phyloP scores from a whole-genome alignment of 2,329 filamentous ascomycete genomes.

The Sarocladium oryzae region DNA sequence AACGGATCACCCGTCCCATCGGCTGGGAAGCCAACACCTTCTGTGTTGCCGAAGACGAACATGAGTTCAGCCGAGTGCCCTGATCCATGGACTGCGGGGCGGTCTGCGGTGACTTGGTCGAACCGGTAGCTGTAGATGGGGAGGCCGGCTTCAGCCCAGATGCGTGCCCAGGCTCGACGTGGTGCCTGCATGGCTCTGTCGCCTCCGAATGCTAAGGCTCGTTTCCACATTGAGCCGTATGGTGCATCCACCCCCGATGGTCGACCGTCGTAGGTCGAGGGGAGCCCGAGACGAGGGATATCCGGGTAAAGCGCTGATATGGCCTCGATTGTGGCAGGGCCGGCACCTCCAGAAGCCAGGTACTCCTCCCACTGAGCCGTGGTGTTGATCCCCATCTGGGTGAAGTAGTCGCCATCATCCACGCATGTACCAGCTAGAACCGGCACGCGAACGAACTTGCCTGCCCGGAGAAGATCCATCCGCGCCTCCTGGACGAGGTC shows the following conservation, averaged over 20 bases:
- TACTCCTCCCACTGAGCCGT: slow-evolving; percentile 40
- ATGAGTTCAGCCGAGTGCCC: slow-evolving; percentile 44
- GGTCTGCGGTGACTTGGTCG: slow-evolving; percentile 38
- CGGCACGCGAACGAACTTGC: slow-evolving; percentile 55
- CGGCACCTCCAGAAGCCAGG: slow-evolving; percentile 20
- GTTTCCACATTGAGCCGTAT: slow-evolving; percentile 41
- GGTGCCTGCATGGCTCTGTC: slow-evolving; percentile 48
- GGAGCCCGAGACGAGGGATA: slow-evolving; percentile 37
- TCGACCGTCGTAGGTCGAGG: slow-evolving; percentile 29
- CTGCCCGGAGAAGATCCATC: slow-evolving; percentile 32
- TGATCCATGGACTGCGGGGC: slow-evolving; percentile 31
- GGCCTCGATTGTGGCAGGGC: slow-evolving; percentile 22
- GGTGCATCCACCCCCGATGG: slow-evolving; percentile 15
- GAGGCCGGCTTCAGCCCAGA: slow-evolving; percentile 19
- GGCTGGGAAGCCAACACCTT: slow-evolving; percentile 29
- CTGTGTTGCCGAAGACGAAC: slow-evolving; percentile 45
- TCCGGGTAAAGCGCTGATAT: slow-evolving; percentile 41
- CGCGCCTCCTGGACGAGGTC: slow-evolving; percentile 38
- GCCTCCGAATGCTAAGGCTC: slow-evolving; percentile 44
- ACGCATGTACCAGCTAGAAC: slow-evolving; percentile 55
- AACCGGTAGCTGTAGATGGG: slow-evolving; percentile 43
- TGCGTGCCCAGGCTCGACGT: slow-evolving; percentile 28
- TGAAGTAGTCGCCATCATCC: slow-evolving; percentile 54
- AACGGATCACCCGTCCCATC: slow-evolving; percentile 34
- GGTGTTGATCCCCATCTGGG: slow-evolving; percentile 43